phyloP scores from a whole-genome alignment of 176 grass and related monocot genomes.

The Raddia guianensis region DNA sequence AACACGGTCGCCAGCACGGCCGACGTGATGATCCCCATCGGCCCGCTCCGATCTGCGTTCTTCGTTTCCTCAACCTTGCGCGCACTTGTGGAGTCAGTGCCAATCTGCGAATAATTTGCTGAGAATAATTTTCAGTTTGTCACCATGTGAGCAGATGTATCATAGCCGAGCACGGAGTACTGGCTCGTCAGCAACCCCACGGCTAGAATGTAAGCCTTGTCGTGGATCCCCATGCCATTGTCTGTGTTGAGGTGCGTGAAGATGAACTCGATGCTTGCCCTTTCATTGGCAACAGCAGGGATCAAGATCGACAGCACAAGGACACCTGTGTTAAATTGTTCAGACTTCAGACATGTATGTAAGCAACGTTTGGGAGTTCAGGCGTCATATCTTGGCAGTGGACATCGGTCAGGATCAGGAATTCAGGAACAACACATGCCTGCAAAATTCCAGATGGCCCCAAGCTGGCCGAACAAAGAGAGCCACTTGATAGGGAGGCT shows the following conservation, averaged over 20 bases:
- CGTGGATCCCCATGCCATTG: conserved; percentile 57
- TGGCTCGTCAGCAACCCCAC: conserved; percentile 73
- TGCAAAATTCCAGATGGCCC: conserved; percentile 64
- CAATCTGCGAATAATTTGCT: no score
- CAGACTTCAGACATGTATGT: no score
- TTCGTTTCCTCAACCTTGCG: conserved; percentile 76
- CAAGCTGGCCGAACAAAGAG: conserved; percentile 58
- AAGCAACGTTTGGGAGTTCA: no score
- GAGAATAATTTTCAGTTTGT: not conserved
- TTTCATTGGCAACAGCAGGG: conserved; percentile 52
- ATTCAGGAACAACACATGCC: not conserved
- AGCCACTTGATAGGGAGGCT: conserved; percentile 65
- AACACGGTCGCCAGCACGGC: conserved; percentile 47
- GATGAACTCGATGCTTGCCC: conserved; percentile 49
- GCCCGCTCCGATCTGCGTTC: conserved; percentile 60
- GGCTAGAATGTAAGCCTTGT: conserved; percentile 60
- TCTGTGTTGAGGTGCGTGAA: conserved; percentile 70
- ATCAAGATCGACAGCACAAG: conserved; percentile 60
- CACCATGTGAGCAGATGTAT: conserved; percentile 83
- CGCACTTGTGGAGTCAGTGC: no score
- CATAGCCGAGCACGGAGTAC: conserved; percentile 68
- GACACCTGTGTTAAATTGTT: not conserved
- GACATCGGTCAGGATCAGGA: no score
- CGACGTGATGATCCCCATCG: conserved; percentile 54
- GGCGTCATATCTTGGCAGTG: not conserved